Conservation (phyloP, 2,329 filamentous ascomycete genomes). For the Aspergillus unguis region DNA sequence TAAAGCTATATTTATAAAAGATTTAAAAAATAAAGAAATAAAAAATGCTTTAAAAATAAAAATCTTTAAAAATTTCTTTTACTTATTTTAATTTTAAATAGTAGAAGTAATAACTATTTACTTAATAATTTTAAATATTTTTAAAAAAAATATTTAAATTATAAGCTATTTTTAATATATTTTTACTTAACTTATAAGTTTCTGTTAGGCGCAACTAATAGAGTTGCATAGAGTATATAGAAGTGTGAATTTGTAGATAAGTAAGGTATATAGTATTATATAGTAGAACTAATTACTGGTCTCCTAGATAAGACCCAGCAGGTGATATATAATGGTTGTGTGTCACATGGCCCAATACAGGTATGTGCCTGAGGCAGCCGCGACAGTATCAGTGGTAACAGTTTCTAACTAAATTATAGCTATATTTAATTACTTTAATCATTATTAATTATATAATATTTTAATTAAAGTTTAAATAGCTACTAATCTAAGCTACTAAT, state of each 20-base stretch:
- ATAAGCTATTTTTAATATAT: not conserved
- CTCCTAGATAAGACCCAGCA: not conserved
- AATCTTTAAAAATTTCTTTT: not conserved
- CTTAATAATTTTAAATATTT: not conserved
- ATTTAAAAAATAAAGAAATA: not conserved
- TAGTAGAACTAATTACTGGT: not conserved
- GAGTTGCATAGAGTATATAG: not conserved
- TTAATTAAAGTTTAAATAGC: too few species aligned
- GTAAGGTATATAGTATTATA: not conserved
- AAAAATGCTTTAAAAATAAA: not conserved
- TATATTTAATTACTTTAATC: too few species aligned
- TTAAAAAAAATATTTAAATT: too few species aligned
- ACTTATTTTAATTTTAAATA: not conserved
- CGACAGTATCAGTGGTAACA: not conserved
- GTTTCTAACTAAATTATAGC: not conserved
- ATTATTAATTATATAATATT: too few species aligned
- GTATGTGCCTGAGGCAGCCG: not conserved
- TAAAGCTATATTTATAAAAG: not conserved
- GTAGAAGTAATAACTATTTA: not conserved
- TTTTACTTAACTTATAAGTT: not conserved
- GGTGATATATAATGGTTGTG: too few species aligned
- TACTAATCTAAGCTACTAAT: too few species aligned
- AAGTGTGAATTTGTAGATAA: not conserved
- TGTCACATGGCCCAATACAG: not conserved
- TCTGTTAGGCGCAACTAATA: not conserved